Conservation (phyloP, 176 grass and related monocot genomes). For the Carex scoparia region DNA sequence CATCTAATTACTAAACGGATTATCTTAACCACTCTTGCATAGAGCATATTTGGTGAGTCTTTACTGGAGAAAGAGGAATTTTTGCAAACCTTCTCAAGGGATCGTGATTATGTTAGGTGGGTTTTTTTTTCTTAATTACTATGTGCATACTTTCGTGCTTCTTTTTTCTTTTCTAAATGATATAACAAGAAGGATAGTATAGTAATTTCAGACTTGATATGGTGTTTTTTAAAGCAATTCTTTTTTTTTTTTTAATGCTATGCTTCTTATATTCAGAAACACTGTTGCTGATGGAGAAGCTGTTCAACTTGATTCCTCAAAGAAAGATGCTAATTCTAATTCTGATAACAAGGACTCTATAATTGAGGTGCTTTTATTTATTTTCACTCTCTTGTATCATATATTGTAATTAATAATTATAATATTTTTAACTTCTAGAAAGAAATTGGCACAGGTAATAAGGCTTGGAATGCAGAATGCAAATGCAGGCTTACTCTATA, state of each 20-base stretch:
- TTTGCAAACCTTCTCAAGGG: slow-evolving; percentile 65
- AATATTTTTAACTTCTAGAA: background rate
- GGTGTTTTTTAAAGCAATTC: background rate
- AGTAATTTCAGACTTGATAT: background rate
- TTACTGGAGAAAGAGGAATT: slow-evolving; percentile 82
- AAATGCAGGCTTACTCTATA: slow-evolving; percentile 74
- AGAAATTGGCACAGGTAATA: slow-evolving; percentile 41
- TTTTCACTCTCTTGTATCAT: background rate
- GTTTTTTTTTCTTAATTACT: background rate
- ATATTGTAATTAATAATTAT: background rate
- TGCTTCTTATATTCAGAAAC: slow-evolving; percentile 26
- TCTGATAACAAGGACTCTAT: slow-evolving; percentile 3
- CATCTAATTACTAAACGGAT: background rate
- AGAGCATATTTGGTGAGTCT: slow-evolving; percentile 86
- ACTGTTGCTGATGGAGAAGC: slow-evolving; percentile 22
- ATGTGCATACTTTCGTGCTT: background rate
- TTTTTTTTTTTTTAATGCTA: background rate
- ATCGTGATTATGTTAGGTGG: slow-evolving; percentile 55
- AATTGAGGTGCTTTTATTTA: slow-evolving; percentile 41
- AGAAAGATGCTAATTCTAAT: slow-evolving; percentile 5
- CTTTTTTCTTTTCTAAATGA: slow-evolving; percentile 12
- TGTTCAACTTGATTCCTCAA: slow-evolving; percentile 23
- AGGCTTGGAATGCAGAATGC: slow-evolving; percentile 56
- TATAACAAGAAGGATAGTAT: background rate
- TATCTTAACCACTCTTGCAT: slow-evolving; percentile 26